Conservation (phyloP, 2,329 filamentous ascomycete species). For the Huntiella moniliformis region DNA sequence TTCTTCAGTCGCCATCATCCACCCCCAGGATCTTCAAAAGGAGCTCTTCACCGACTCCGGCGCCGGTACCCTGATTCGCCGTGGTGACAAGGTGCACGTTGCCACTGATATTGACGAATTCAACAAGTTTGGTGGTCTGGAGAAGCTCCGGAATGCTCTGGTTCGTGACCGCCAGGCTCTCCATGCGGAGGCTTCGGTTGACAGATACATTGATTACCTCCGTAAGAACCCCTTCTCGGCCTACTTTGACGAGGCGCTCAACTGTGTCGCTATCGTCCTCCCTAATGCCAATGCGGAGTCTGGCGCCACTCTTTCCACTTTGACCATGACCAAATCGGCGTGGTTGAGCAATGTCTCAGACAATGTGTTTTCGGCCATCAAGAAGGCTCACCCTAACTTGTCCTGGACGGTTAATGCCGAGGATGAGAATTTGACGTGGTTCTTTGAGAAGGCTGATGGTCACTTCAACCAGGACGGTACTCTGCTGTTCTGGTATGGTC, state of each 20-base stretch:
- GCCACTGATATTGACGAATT: conserved; percentile 56
- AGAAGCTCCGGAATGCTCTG: conserved; percentile 64
- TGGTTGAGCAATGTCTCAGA: conserved; percentile 92
- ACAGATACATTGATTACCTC: conserved; percentile 68
- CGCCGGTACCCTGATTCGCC: conserved; percentile 77
- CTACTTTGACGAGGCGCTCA: conserved; percentile 88
- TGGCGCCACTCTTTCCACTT: conserved; percentile 68
- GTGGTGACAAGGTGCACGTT: conserved; percentile 74
- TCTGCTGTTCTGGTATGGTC: conserved; percentile 91
- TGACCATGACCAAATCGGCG: conserved; percentile 83
- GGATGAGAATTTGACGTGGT: conserved; percentile 95
- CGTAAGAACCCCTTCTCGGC: conserved; percentile 67
- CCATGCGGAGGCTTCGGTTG: conserved; percentile 66
- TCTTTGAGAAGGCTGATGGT: conserved; percentile 91
- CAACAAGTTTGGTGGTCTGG: conserved; percentile 31
- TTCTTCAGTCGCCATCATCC: conserved; percentile 92
- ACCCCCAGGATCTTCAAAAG: conserved; percentile 87
- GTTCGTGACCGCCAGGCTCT: conserved; percentile 65
- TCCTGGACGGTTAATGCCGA: conserved; percentile 94
- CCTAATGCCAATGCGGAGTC: conserved; percentile 47
- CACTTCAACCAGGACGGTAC: conserved; percentile 72
- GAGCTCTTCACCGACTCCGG: conserved; percentile 94
- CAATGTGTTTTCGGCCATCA: conserved; percentile 83
- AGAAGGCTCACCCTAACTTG: conserved; percentile 79
- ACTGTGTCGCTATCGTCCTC: conserved; percentile 75